Evolutionary conservation across 305 asterid species (phyloP).

Genomic region (Withania somnifera): DNA sequence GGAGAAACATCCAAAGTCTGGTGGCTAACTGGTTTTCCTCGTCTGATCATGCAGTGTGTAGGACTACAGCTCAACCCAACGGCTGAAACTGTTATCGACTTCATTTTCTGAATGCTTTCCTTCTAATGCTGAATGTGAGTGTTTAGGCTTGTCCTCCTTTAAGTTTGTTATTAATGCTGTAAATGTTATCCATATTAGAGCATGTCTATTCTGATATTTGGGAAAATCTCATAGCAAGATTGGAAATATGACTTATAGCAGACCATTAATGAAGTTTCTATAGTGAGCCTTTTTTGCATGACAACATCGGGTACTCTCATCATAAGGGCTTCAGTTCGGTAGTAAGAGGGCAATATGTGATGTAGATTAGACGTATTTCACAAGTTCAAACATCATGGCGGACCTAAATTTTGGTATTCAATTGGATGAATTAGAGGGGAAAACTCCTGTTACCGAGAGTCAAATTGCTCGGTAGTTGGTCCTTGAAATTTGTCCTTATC

Average conservation of each 20-base stretch:
- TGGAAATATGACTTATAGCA: neutral
- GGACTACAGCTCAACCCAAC: neutral
- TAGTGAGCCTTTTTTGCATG: neutral
- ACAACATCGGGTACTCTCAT: neutral
- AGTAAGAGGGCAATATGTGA: neutral
- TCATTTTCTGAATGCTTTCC: neutral
- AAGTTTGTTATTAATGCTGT: neutral
- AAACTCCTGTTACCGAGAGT: no score
- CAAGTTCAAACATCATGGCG: neutral
- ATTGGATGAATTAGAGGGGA: neutral
- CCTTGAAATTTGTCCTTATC: no score
- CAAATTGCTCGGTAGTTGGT: no score
- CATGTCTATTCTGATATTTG: neutral
- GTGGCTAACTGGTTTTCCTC: neutral
- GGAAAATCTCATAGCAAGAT: neutral
- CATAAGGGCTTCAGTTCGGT: neutral
- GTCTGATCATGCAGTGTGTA: neutral
- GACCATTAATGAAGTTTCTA: neutral
- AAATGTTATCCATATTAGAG: neutral
- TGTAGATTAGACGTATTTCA: neutral
- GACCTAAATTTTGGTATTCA: neutral
- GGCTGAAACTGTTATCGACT: neutral
- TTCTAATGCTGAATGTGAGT: neutral
- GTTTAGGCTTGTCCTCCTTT: neutral
- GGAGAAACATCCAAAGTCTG: slow-evolving; percentile 35